These are phyloP conservation scores for Aureococcus anophagefferens DNA, from an alignment of 108 stramenopile genomes.

Conservation along the genomic window DNA sequence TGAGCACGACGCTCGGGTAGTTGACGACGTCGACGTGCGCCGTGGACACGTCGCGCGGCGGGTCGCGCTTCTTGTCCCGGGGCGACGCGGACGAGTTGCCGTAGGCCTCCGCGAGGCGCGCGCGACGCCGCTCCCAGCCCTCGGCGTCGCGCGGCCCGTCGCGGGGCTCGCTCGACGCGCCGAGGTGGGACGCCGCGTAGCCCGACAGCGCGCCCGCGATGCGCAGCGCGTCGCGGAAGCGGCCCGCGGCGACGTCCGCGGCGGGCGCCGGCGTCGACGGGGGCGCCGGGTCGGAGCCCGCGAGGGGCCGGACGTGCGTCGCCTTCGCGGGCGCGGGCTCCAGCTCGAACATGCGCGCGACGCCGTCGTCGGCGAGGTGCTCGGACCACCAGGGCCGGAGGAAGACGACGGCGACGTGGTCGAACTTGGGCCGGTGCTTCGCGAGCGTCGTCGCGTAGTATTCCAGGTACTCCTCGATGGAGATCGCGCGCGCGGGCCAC, in stretches of 20 bases:
- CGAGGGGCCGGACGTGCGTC: not conserved
- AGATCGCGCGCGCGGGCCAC: not conserved
- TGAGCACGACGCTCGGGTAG: not conserved
- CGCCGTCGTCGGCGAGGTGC: not conserved
- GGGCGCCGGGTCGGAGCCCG: not conserved
- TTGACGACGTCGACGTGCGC: not conserved
- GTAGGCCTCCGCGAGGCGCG: not conserved
- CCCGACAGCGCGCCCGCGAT: not conserved
- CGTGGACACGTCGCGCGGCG: not conserved
- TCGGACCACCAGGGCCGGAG: not conserved
- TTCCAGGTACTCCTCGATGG: not conserved
- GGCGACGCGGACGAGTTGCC: not conserved
- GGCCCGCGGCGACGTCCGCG: not conserved
- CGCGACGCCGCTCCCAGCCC: no score
- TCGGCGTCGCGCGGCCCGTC: no score
- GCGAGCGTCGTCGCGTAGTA: not conserved
- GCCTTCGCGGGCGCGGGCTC: not conserved
- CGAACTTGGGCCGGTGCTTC: not conserved
- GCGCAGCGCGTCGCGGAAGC: not conserved
- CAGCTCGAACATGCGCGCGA: not conserved
- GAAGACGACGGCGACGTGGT: not conserved
- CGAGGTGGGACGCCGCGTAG: not conserved
- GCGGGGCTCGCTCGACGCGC: no score
- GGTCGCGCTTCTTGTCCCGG: not conserved
- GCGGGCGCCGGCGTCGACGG: not conserved